Evolutionary conservation across 306 rosid genomes (phyloP).

Genomic region (Boehmeria nivea): DNA sequence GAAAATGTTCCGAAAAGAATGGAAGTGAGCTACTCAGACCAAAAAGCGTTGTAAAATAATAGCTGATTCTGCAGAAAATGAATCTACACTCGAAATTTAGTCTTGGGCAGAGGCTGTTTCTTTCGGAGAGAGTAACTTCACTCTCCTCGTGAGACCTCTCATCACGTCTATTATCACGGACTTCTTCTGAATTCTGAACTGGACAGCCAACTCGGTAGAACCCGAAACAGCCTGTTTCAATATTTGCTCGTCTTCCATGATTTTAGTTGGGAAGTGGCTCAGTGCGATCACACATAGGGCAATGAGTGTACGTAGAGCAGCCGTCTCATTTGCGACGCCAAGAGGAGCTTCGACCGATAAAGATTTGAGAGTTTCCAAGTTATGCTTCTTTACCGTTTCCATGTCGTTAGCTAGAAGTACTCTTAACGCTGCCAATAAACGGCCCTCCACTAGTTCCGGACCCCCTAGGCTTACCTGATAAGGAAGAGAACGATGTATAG

Average conservation of each 20-base stretch:
- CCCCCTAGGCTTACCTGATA: slow-evolving; percentile 80
- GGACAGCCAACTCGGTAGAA: slow-evolving; percentile 63
- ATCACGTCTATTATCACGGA: slow-evolving; percentile 58
- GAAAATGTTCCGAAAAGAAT: no score
- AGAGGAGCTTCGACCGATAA: slow-evolving; percentile 74
- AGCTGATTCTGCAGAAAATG: not conserved
- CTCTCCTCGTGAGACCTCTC: slow-evolving; percentile 73
- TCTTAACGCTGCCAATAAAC: slow-evolving; percentile 83
- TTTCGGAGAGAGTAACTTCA: slow-evolving; percentile 59
- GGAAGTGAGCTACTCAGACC: no score
- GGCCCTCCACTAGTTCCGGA: slow-evolving; percentile 62
- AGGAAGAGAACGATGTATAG: no score
- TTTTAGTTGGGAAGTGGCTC: slow-evolving; percentile 83
- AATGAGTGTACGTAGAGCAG: slow-evolving; percentile 62
- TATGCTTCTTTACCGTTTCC: slow-evolving; percentile 48
- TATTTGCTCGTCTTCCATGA: slow-evolving; percentile 73
- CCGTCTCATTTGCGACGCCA: slow-evolving; percentile 65
- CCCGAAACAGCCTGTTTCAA: slow-evolving; percentile 51
- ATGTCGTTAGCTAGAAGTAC: slow-evolving; percentile 46
- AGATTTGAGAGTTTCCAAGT: slow-evolving; percentile 57
- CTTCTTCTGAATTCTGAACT: slow-evolving; percentile 85
- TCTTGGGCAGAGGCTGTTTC: slow-evolving; percentile 36
- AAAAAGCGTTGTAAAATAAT: not conserved
- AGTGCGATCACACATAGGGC: slow-evolving; percentile 83
- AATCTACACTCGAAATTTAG: slow-evolving; percentile 18